Percentiles rank a stretch among this genome's conserved stretches.
Evolutionary conservation across 2,329 filamentous ascomycete genomes (phyloP).

Genomic region (Bipolaris sorokiniana): DNA sequence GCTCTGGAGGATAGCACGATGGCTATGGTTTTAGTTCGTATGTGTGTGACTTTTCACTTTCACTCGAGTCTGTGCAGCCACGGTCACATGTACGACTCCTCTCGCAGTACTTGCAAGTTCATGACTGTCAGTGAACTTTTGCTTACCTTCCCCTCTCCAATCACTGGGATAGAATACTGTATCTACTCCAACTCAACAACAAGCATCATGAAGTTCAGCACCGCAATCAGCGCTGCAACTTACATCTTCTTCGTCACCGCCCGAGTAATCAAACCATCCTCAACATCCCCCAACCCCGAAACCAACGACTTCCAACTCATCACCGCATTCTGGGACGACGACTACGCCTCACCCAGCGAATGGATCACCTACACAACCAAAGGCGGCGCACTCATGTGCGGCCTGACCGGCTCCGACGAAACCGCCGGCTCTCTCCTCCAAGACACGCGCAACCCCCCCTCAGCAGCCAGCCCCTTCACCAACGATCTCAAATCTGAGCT

Average conservation of each 20-base stretch:
- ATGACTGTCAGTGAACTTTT: background rate
- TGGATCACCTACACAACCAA: conserved; percentile 18
- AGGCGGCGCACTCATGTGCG: conserved; percentile 23
- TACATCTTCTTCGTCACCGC: background rate
- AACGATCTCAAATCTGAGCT: conserved; percentile 21
- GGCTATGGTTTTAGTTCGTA: background rate
- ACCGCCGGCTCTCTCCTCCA: conserved; percentile 17
- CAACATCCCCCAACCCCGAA: background rate
- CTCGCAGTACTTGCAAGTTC: background rate
- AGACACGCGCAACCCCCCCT: conserved; percentile 23
- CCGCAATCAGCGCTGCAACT: background rate
- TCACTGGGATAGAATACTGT: too few species aligned
- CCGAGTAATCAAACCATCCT: background rate
- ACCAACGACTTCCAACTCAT: background rate
- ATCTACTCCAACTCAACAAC: background rate
- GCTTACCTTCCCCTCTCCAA: background rate
- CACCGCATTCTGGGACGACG: conserved; percentile 19
- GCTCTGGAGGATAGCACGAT: background rate
- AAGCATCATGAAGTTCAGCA: background rate
- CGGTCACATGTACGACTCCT: background rate
- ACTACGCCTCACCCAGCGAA: conserved; percentile 14
- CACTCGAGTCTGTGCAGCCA: background rate
- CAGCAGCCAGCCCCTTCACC: conserved; percentile 23
- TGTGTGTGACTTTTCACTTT: background rate
- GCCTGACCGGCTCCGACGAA: conserved; percentile 16